A percentile compares a stretch with the other conserved stretches of the same genome.
phyloP scores from a whole-genome alignment of 768 basidiomycete genomes.

The Tephrocybe sp. region DNA sequence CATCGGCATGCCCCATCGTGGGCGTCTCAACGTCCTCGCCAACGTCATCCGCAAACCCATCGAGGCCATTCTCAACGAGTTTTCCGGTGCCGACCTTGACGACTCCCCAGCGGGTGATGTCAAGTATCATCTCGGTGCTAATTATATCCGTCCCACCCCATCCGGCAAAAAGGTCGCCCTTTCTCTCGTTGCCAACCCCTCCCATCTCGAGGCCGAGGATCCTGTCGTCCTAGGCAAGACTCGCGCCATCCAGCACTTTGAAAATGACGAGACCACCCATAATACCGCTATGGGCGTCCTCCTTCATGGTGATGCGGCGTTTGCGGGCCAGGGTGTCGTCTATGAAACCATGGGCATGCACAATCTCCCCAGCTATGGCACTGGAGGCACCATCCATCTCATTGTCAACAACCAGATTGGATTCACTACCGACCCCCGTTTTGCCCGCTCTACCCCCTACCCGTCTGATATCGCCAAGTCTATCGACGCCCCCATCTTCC shows the following conservation, averaged over 20 bases:
- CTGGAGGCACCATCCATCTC: slow-evolving; percentile 96
- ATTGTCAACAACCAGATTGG: slow-evolving; percentile 99
- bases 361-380: slow-evolving; percentile 92
- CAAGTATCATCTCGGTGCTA: slow-evolving; percentile 98
- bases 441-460: slow-evolving; percentile 96
- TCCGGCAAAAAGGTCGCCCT: slow-evolving; percentile 97
- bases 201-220: slow-evolving; percentile 96
- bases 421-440: slow-evolving; percentile 98
- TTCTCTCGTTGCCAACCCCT: slow-evolving; percentile 97
- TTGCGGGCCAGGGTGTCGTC: slow-evolving; percentile 96
- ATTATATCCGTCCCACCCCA: slow-evolving; percentile 97
- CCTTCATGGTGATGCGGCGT: slow-evolving; percentile 97
- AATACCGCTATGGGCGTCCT: slow-evolving; percentile 92
- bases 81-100: slow-evolving; percentile 72
- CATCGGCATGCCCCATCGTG: slow-evolving; percentile 99
- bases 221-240: slow-evolving; percentile 99
- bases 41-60: slow-evolving; percentile 99
- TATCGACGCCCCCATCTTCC: slow-evolving; percentile 98
- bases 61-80: slow-evolving; percentile 97
- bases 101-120: slow-evolving; percentile 93
- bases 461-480: slow-evolving; percentile 98
- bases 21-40: slow-evolving; percentile 94
- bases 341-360: slow-evolving; percentile 99
- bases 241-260: slow-evolving; percentile 94
- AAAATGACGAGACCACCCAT: slow-evolving; percentile 79